Base-by-base conservation (phyloP, 1,139 yeast species). In the Pichia sp. region DNA sequence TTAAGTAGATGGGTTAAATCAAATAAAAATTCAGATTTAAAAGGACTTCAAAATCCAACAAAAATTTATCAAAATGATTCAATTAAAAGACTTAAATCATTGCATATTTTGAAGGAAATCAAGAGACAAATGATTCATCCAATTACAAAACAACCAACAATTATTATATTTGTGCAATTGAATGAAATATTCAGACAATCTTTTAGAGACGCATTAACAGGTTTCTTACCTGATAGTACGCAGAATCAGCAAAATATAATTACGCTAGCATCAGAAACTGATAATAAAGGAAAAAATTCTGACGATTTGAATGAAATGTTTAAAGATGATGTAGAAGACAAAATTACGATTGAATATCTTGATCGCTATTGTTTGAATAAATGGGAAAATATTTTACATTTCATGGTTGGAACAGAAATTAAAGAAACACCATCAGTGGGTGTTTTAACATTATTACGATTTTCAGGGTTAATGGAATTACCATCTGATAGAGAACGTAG, bases 301-400 rank as follows among this genome's bases (percentile, higher is more conserved):
- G 38, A 29, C 33, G 39, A 42, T 9, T 37, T 57, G 4, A 41
- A 35, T 8, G 38, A 38, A 2, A 35, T 56, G 37, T 55, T 58
- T 49, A 55, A 49, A 10, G 77, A 73, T 54, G 58, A 51, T 41
- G 74, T 24, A 6, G 51, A 48, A 23, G 74, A 76, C 49, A 68
- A 68, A 40, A 83, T 87, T 1, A 81, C 79, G 40, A 65, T 79
- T 28, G 72, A 73, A 32, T 84, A 82, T 56, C 68, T 92, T 41
- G 96, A 89, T 57, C 70, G 70, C 36, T 89, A 87, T 66, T 95
- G 97, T 10, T 76, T 87, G 8, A 76, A 74, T 40, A 87, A 85
- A 59, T 92, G 98, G 98, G 98, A 94, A 62, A 80, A 87, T 6
- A 92, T 94, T 55, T 70, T 94, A 56, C 98, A 94, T 70, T 92